Evolutionary conservation across 140 eudicot genomes (phyloP), one percentile per base, ranked within the genome.

Genomic region (Senecio squalidus): DNA sequence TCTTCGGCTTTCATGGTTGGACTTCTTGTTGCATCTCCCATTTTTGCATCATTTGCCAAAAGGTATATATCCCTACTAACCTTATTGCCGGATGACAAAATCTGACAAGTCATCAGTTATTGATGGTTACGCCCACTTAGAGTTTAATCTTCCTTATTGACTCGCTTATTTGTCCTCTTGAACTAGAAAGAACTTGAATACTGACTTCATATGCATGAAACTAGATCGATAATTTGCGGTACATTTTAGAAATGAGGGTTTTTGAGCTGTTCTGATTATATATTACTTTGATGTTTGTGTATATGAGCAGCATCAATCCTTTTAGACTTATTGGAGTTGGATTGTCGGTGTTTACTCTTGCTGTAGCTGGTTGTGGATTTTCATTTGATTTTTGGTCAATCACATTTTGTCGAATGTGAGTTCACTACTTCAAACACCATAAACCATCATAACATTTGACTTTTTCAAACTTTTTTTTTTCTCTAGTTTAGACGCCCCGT

Each of bases 1-100:
- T 88, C 96, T 14, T 88, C 96, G 50, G 96, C 96, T 36, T 88
- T 88, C 76, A 88, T 88, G 96, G 94, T 86, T 70, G 98, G 98
- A 33, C 91, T 91, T 76, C 88, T 91, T 11, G 63, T 91, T 68
- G 96, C 98, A 53, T 91, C 98, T 72, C 98, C 98, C 5, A 81
- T 91, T 49, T 91, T 91, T 76, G 98, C 98, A 68, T 73, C 94
- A 43, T 67, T 84, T 44, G 96, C 96, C 25, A 84, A 91, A 75
- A 86, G 96, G 98, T 91, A 14, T 27, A 55, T 44, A 44, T 51
- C 47, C 27, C 46, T 9, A 50, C 27, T 44, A 18, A 41, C 49
- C 55, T 15, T 52, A 43, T 55, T 25, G 33, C 48, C 40, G 9
- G 38, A 67, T 30, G 23, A 26, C 16, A 31, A 59, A 36, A 27